Evolutionary conservation across 805 yeast genomes (phyloP).

Genomic region (Soucietia sequanensis): DNA sequence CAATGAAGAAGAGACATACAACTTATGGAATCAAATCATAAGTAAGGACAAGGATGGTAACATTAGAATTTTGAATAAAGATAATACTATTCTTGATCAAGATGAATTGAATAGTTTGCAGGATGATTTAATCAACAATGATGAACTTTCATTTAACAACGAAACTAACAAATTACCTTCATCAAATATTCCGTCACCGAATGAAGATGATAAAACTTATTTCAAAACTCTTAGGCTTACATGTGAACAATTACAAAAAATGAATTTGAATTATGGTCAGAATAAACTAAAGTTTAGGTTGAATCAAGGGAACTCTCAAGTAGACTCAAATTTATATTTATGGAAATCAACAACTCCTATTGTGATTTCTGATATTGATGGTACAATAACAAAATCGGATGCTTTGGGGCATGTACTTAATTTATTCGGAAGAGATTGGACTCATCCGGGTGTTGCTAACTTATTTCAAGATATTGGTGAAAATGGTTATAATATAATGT

Average conservation of each 20-base stretch:
- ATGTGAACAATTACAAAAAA: slow-evolving; percentile 77
- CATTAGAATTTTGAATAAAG: slow-evolving; percentile 48
- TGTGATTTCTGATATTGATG: slow-evolving; percentile 96
- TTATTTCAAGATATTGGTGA: slow-evolving; percentile 80
- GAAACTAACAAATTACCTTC: too few relatives aligned
- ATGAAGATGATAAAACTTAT: slow-evolving; percentile 34
- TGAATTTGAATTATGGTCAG: slow-evolving; percentile 74
- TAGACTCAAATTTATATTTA: slow-evolving; percentile 68
- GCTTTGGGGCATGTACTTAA: slow-evolving; percentile 95
- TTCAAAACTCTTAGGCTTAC: slow-evolving; percentile 90
- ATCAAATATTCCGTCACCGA: slow-evolving; percentile 23
- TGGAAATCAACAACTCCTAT: slow-evolving; percentile 88
- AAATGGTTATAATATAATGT: slow-evolving; percentile 92
- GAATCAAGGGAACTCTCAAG: slow-evolving; percentile 76
- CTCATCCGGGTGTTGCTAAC: slow-evolving; percentile 93
- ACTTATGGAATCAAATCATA: slow-evolving; percentile 37
- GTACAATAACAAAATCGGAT: slow-evolving; percentile 96
- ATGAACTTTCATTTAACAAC: slow-evolving; percentile 6
- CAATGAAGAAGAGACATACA: slow-evolving; percentile 17
- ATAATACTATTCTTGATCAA: slow-evolving; percentile 37
- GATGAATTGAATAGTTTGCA: slow-evolving; percentile 56
- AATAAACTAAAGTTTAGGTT: slow-evolving; percentile 79
- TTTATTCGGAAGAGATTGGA: slow-evolving; percentile 96
- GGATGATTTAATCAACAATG: slow-evolving; percentile 20
- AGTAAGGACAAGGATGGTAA: slow-evolving; percentile 65